Base-by-base conservation (phyloP, 306 rosid genomes). In the Casuarina cunninghamiana region DNA sequence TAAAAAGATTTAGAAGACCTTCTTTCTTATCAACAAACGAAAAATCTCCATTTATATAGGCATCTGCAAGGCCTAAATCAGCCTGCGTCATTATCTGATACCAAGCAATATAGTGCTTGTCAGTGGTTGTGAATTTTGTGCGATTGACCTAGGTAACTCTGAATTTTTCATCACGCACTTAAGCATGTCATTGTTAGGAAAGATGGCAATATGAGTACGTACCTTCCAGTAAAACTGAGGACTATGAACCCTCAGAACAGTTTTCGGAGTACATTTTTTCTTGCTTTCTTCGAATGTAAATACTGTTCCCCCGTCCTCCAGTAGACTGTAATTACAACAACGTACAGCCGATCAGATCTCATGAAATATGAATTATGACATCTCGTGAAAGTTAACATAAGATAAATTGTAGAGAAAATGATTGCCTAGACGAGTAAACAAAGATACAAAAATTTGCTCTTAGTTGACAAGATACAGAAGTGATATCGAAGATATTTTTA, bases 181-280 rank as follows among this genome's bases (percentile, higher is more conserved):
- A 16, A 21, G 57, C 8, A 60, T 13, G 32, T 62, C 37, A 63
- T n/a, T 62, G 62, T 46, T 0, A 15, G 7, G 50, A 4, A 72
- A 58, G 49, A 44, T 61, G 49, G 45, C 41, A 38, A 11, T 66
- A 66, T 17, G 26, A 46, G 76, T 51, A 54, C 65, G 44, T 74
- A 91, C 98, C 96, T 94, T 94, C 98, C 97, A 92, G 85, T 94
- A 94, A 83, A 94, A 94, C 69, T 92, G 98, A 3, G 97, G 94
- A 86, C 13, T 84, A 75, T 87, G 93, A 84, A 94, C 77, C 82
- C 84, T 88, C 62, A 94, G 45, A 49, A 77, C 88, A 75, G 90
- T 67, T 83, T 85, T 86, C 10, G 81, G 76, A 44, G 66, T 44
- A 60, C 91, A 81, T 51, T 65, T 88, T 79, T 81, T 79, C 46